Conservation (phyloP, 1,284 basidiomycete genomes). For the Erythrobasidium hasegawianum region DNA sequence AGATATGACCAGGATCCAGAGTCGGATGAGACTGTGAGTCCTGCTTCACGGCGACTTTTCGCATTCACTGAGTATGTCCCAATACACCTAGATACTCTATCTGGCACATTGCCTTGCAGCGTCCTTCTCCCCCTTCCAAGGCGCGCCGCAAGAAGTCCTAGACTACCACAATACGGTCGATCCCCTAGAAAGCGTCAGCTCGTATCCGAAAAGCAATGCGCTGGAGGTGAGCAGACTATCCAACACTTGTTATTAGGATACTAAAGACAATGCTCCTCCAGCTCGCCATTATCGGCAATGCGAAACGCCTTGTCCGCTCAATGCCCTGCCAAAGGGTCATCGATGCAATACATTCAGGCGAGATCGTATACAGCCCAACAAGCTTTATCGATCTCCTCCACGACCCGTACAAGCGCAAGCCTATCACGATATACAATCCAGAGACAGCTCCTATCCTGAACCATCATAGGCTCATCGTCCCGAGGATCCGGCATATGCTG, state of each 20-base stretch:
- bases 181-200: background rate
- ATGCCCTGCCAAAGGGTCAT: slow-evolving; percentile 37
- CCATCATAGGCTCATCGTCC: slow-evolving; percentile 50
- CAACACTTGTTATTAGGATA: background rate
- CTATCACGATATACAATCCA: slow-evolving; percentile 50
- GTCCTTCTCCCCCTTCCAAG: slow-evolving; percentile 43
- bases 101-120: slow-evolving; percentile 40
- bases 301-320: slow-evolving; percentile 11
- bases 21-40: background rate
- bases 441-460: slow-evolving; percentile 50
- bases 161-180: background rate
- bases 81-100: slow-evolving; percentile 20
- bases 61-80: background rate
- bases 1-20: slow-evolving; percentile 9
- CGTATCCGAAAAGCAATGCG: slow-evolving; percentile 2
- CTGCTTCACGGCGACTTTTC: background rate
- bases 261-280: background rate
- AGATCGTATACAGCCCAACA: slow-evolving; percentile 44
- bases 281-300: slow-evolving; percentile 19
- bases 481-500: slow-evolving; percentile 45
- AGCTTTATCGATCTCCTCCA: slow-evolving; percentile 44
- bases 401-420: slow-evolving; percentile 51
- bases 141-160: slow-evolving; percentile 36
- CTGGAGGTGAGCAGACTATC: background rate
- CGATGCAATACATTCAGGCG: slow-evolving; percentile 43